phyloP scores from a whole-genome alignment of 2,329 filamentous ascomycete genomes.

The Penicillium sp. region DNA sequence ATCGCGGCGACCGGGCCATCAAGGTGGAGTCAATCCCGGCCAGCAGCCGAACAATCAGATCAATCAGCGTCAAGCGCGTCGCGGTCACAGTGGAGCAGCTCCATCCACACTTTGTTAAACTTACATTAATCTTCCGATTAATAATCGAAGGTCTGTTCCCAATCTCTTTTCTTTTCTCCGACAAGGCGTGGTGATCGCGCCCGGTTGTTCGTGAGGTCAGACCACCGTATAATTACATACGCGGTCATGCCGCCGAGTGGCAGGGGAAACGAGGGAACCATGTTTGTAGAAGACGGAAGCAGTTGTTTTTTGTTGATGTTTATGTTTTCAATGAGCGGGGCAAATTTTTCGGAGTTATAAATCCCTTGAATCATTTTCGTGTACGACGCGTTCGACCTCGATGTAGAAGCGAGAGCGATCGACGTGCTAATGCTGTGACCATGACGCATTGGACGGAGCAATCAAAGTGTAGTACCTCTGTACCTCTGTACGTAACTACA shows the following conservation, averaged over 20 bases:
- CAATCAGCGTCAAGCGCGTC: neutral
- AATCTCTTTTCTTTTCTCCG: neutral
- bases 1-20: neutral
- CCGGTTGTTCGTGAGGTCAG: neutral
- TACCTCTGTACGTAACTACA: too few species aligned
- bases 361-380: neutral
- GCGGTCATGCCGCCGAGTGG: slow-evolving; percentile 8
- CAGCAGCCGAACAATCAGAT: neutral
- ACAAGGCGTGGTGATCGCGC: neutral
- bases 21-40: neutral
- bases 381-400: neutral
- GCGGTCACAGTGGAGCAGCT: neutral
- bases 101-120: neutral
- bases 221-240: neutral
- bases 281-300: slow-evolving; percentile 15
- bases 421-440: neutral
- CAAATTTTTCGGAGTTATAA: neutral
- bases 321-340: neutral
- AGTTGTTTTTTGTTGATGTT: slow-evolving; percentile 4
- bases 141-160: neutral
- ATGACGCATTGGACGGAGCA: neutral
- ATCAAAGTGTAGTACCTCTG: neutral
- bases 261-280: slow-evolving; percentile 12
- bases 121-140: neutral
- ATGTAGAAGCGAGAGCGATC: too few species aligned